Evolutionary conservation across 106 monocot species (phyloP), one percentile per base, ranked within the genome.

Genomic region (Vanilla planifolia): DNA sequence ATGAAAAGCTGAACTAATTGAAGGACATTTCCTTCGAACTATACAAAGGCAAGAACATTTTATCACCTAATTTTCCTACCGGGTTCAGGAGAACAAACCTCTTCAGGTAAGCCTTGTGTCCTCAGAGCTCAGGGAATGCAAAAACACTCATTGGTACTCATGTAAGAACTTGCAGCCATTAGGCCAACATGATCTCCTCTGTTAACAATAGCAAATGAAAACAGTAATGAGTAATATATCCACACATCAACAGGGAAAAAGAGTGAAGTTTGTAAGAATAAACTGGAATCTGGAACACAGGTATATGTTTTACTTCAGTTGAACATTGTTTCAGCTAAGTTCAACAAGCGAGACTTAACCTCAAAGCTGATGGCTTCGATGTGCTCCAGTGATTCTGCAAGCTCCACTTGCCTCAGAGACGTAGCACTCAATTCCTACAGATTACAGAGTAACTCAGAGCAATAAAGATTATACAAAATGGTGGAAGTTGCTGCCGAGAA

Each of bases 301-400:
- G 7, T 24, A 0, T 24, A 19, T 0, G 20, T 16, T 19, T 28
- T 27, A 1, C 3, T 16, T 29, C 5, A 62, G 3, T 14, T 42
- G 3, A 27, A 5, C 16, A 7, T 22, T 20, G 24, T 25, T 33
- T 30, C 34, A 40, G 1, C 3, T 52, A 22, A 10, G 4, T 33
- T 8, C 20, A 6, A 24, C 27, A 48, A 47, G 25, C 7, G 8
- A 61, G 17, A 65, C 66, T 66, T 52, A 70, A 80, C 79, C 22
- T 80, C 69, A 39, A 50, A 33, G 39, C 39, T 62, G 25, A 43
- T 55, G 8, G 65, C 60, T 61, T 64, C 47, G 30, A 70, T 55
- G 66, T 55, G 48, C 65, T 85, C 65, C 27, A 80, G 45, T 21
- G 80, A 76, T 41, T 76, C 69, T 24, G 64, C 69, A 21, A 80